Percentiles rank a stretch among this genome's conserved stretches.
Conservation (phyloP, 1,284 basidiomycete species). For the Ceratobasidium sp. region DNA sequence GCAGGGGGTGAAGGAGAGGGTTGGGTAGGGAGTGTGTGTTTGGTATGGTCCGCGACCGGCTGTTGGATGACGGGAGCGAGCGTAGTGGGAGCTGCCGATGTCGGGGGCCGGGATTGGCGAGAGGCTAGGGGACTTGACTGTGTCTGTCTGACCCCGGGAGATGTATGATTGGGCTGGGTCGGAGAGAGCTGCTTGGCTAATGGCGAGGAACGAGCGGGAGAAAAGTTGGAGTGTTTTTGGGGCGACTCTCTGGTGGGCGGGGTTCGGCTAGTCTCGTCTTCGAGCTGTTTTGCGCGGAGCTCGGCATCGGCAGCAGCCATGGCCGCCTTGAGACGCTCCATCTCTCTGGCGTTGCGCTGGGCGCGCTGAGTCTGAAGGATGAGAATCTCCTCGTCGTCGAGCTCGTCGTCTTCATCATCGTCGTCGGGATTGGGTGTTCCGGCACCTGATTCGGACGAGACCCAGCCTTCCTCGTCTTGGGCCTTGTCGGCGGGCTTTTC, state of each 20-base stretch:
- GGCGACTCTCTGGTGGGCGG: constrained; percentile 21
- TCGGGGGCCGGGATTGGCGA: background rate
- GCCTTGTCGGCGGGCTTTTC: background rate
- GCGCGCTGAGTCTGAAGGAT: constrained; percentile 20
- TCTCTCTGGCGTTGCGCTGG: constrained; percentile 27
- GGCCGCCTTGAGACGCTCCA: constrained; percentile 16
- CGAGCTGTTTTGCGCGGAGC: constrained; percentile 10
- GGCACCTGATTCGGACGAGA: constrained; percentile 38
- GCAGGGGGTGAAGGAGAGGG: constrained; percentile 3
- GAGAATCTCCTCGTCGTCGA: constrained; percentile 29
- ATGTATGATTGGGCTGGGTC: background rate
- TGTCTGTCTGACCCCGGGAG: background rate
- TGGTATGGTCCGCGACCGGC: constrained; percentile 16
- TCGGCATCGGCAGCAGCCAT: constrained; percentile 26
- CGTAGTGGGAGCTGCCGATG: background rate
- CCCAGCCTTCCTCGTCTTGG: constrained; percentile 39
- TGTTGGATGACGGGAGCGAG: constrained; percentile 24
- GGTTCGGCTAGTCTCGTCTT: constrained; percentile 5
- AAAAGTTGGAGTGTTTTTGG: constrained; percentile 11
- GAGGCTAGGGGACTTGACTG: no score
- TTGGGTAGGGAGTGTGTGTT: constrained; percentile 30
- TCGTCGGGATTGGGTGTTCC: constrained; percentile 34
- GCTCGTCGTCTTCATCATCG: constrained; percentile 27
- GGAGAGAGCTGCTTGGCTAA: background rate
- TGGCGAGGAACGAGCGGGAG: background rate